phyloP scores from a whole-genome alignment of 495 filamentous ascomycete genomes.

The Neurospora africana region DNA sequence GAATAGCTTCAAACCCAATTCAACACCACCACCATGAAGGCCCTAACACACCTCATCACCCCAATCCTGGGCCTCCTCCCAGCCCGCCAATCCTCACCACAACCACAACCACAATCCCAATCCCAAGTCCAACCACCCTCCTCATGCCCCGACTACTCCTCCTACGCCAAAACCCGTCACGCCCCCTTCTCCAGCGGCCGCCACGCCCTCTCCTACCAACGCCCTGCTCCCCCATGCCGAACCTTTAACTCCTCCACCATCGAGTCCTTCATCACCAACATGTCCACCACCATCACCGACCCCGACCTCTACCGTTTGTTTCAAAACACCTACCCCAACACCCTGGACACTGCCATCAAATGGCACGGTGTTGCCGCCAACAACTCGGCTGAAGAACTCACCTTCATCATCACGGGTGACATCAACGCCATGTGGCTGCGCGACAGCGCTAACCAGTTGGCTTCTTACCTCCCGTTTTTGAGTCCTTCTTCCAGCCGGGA shows the following conservation, averaged over 20 bases:
- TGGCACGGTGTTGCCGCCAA: constrained; percentile 48
- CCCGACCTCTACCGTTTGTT: constrained; percentile 58
- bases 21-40: not conserved
- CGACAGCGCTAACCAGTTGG: constrained; percentile 57
- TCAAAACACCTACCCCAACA: constrained; percentile 55
- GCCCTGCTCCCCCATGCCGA: constrained; percentile 46
- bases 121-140: not conserved
- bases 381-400: constrained; percentile 33
- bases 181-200: constrained; percentile 33
- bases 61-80: not conserved
- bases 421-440: constrained; percentile 71
- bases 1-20: not conserved
- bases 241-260: constrained; percentile 48
- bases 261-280: constrained; percentile 41
- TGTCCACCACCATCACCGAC: constrained; percentile 42
- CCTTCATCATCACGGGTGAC: constrained; percentile 46
- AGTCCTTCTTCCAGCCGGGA: constrained; percentile 30
- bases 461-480: constrained; percentile 50
- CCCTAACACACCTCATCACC: not conserved
- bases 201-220: constrained; percentile 43
- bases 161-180: constrained; percentile 36
- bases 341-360: constrained; percentile 55
- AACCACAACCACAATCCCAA: not conserved
- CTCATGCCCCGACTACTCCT: constrained; percentile 43
- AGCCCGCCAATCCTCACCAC: not conserved